phyloP scores from a whole-genome alignment of 2,329 filamentous ascomycete species.

The Trichocomaceae sp. region DNA sequence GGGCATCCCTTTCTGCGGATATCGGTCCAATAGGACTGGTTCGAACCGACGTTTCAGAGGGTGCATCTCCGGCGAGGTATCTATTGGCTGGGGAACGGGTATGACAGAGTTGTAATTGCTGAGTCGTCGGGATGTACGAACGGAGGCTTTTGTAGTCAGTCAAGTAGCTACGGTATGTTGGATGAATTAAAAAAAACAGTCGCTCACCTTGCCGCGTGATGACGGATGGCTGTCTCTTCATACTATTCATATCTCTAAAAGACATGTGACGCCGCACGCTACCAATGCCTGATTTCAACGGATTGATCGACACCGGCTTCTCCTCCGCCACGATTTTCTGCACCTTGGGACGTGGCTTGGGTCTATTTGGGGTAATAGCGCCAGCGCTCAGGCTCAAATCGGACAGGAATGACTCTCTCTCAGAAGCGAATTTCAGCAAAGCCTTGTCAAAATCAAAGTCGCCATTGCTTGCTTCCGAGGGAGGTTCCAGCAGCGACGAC shows the following conservation, averaged over 20 bases:
- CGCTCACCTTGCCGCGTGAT: constrained; percentile 60
- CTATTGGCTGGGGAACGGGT: constrained; percentile 82
- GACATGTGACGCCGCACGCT: constrained; percentile 90
- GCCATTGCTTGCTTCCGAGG: constrained; percentile 37
- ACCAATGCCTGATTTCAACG: constrained; percentile 59
- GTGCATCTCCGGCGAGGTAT: constrained; percentile 87
- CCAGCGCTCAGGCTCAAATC: constrained; percentile 86
- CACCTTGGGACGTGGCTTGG: constrained; percentile 60
- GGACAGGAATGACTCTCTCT: constrained; percentile 86
- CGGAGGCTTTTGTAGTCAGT: constrained; percentile 46
- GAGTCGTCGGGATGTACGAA: constrained; percentile 76
- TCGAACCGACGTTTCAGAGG: constrained; percentile 90
- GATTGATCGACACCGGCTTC: constrained; percentile 37
- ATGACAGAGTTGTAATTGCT: constrained; percentile 99
- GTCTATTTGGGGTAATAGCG: constrained; percentile 63
- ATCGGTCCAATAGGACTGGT: constrained; percentile 89
- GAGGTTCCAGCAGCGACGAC: constrained; percentile 29
- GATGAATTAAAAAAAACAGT: background rate
- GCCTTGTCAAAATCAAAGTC: constrained; percentile 94
- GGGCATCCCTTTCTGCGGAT: constrained; percentile 73
- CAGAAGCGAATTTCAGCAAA: constrained; percentile 88
- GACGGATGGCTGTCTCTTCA: constrained; percentile 72
- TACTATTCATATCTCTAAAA: constrained; percentile 88
- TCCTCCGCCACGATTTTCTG: constrained; percentile 78
- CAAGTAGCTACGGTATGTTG: constrained; percentile 20